Conservation (phyloP, 345 rosid species). For the Murraya koenigii region DNA sequence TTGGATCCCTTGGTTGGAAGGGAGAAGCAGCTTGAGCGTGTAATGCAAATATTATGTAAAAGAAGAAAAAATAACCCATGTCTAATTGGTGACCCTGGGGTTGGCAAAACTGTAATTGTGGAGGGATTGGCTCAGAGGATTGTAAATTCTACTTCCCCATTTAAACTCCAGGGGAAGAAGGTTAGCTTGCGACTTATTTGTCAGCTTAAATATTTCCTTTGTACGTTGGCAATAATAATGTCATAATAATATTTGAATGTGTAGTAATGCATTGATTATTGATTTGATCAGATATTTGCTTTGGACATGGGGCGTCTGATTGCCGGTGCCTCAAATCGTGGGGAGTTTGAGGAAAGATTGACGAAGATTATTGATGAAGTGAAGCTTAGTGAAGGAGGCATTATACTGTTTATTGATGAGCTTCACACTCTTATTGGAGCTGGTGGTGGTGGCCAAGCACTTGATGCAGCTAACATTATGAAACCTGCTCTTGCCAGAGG, state of each 20-base stretch:
- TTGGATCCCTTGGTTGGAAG: slow-evolving; percentile 26
- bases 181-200: neutral
- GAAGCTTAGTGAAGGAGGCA: slow-evolving; percentile 10
- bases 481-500: slow-evolving; percentile 38
- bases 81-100: slow-evolving; percentile 34
- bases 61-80: slow-evolving; percentile 32
- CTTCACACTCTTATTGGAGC: slow-evolving; percentile 29
- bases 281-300: slow-evolving; percentile 18
- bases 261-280: too few relatives aligned
- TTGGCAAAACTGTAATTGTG: slow-evolving; percentile 31
- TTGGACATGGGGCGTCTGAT: slow-evolving; percentile 28
- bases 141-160: neutral
- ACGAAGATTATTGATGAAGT: slow-evolving; percentile 24
- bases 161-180: slow-evolving; percentile 19
- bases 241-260: too few relatives aligned
- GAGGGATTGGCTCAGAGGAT: slow-evolving; percentile 29
- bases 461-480: slow-evolving; percentile 40
- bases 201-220: neutral
- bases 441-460: slow-evolving; percentile 10
- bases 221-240: neutral
- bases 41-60: slow-evolving; percentile 20
- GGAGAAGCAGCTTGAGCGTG: slow-evolving; percentile 7
- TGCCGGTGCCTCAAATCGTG: slow-evolving; percentile 19
- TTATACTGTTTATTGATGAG: slow-evolving; percentile 39
- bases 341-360: slow-evolving; percentile 31